Evolutionary conservation across 257 asterid genomes (phyloP), one percentile per base, ranked within the genome.

Genomic region (Nicotiana otophora): DNA sequence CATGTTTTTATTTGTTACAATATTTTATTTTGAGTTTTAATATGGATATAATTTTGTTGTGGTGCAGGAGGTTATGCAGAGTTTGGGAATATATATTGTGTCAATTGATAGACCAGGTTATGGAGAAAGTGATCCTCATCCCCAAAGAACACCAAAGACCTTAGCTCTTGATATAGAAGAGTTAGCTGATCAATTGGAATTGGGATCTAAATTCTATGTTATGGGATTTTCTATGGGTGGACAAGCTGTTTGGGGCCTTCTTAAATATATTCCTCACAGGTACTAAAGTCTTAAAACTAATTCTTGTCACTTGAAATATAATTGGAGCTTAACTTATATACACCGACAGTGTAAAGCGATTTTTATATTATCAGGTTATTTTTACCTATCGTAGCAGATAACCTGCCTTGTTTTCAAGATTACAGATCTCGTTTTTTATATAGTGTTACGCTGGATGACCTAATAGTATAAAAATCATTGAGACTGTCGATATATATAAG

Each of bases 201-300:
- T 94, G 78, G 97, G 98, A 77, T 36, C 94, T 54, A 94, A 90
- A 79, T 94, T 96, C 82, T 89, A 94, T 82, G 85, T 91, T 9
- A 68, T 85, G 23, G 99, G 98, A 42, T 90, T 91, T 89, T 96
- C 99, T 30, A 83, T 94, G 97, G 99, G 99, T 16, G 99, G 98
- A 31, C 94, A 94, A 88, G 83, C 87, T 66, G 91, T 88, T n/a
- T 96, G 98, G 98, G 84, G 93, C 54, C 89, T 92, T 91, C 97
- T 96, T 87, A 94, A 96, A 83, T 90, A 96, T 86, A 94, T 96
- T 74, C 99, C 98, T 81, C 98, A 94, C 82, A 94, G 98, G 99
- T 42, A 9, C 11, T 42, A 9, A 31, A 31, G 4, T 31, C 34
- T 31, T 31, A 31, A 31, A 31, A 31, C 34, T 31, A 31, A 31